These are phyloP conservation scores for Discostella stelligeroides DNA, from an alignment of 108 stramenopile species.

Conservation along the genomic window DNA sequence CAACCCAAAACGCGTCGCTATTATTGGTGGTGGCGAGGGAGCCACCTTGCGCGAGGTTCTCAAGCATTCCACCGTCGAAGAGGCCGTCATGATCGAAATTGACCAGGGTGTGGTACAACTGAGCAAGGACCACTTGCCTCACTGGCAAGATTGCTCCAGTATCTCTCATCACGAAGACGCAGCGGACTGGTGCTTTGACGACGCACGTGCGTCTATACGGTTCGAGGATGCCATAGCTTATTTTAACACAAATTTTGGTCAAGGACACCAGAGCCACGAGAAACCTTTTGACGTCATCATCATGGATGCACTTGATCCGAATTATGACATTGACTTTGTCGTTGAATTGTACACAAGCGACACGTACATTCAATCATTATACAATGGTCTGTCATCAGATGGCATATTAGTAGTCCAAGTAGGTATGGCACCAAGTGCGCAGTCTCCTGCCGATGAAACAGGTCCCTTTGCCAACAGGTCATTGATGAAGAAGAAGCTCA, in stretches of 20 bases:
- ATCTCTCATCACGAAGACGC: conserved; percentile 44
- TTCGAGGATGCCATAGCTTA: conserved; percentile 63
- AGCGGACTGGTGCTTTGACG: conserved; percentile 67
- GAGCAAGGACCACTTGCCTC: conserved; percentile 66
- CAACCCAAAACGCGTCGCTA: conserved; percentile 86
- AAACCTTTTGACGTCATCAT: conserved; percentile 55
- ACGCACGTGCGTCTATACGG: conserved; percentile 52
- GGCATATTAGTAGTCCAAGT: conserved; percentile 73
- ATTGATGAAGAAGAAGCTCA: conserved; percentile 52
- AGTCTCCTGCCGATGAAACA: conserved; percentile 48
- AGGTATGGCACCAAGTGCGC: conserved; percentile 48
- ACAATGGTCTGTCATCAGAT: conserved; percentile 47
- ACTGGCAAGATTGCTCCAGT: conserved; percentile 69
- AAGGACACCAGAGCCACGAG: conserved; percentile 16
- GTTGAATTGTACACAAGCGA: conserved; percentile 47
- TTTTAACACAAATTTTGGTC: conserved; percentile 57
- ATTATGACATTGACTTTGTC: conserved; percentile 51
- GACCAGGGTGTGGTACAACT: conserved; percentile 74
- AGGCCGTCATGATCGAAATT: conserved; percentile 89
- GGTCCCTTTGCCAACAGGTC: conserved; percentile 50
- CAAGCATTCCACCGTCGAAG: conserved; percentile 81
- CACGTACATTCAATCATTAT: conserved; percentile 55
- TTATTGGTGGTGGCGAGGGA: conserved; percentile 94
- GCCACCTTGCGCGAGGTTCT: conserved; percentile 81
- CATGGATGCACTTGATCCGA: conserved; percentile 60